Evolutionary conservation across 2,329 filamentous ascomycete species (phyloP), one percentile per base, ranked within the genome.

Genomic region (Clonostachys rhizophaga): DNA sequence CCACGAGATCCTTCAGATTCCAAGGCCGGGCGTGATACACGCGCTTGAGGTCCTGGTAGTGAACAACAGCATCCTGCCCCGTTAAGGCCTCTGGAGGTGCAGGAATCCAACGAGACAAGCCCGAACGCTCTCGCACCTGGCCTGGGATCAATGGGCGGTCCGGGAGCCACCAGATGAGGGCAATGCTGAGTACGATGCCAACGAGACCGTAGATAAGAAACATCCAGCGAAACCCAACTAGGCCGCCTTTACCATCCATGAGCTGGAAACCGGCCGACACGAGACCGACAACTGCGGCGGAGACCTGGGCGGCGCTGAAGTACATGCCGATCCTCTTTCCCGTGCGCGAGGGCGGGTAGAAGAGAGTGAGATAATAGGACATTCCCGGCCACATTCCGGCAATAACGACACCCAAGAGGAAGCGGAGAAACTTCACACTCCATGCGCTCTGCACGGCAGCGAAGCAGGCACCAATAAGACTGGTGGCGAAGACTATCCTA

Each of bases 361-460:
- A 96, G 8, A 95, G 76, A 0, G 91, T 95, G 42, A 96, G 75
- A 60, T 95, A 96, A 64, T 94, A 94, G 10, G 89, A 83, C 91
- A 96, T 95, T 44, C 91, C 91, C 0, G 91, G 91, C 91, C 91
- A 96, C 86, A 96, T 91, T 42, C 91, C 91, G 2, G 91, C 91
- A 61, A 91, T 91, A 20, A 95, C 90, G 13, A 94, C 78, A 43
- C 91, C 91, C 7, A 96, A 79, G 11, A 96, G 75, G 47, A 96
- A 85, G 8, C 91, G 84, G 30, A 96, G 76, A n/a, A 95, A 74
- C 79, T 92, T 91, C 56, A 95, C 75, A 59, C 89, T 94, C 87
- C 90, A 95, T 8, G 87, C 87, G 39, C 84, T 82, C 54, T 84
- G 80, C 61, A 94, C 89, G 12, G 88, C 89, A 6, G 89, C 82